Evolutionary conservation across 768 basidiomycete species (phyloP), one percentile per base, ranked within the genome.

Genomic region (Phanerochaete carnosa): DNA sequence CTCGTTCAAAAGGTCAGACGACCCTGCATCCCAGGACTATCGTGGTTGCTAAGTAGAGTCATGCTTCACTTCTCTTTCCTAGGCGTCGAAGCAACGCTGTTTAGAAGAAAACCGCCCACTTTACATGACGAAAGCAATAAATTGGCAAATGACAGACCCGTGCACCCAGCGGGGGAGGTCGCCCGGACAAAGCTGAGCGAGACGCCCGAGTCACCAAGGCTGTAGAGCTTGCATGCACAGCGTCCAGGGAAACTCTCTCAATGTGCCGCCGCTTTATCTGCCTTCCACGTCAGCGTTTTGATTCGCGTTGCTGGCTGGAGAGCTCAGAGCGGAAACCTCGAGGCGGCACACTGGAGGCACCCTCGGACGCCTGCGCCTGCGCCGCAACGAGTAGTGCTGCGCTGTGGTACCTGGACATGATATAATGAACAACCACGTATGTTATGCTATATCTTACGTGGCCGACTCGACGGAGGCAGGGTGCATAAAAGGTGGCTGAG

Each of bases 251-350:
- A 19, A 4, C 39, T 19, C 8, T 43, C 19, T 43, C 39, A 19
- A 19, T 8, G 19, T 4, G 19, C 39, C 39, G 39, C 39, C 39
- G 39, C 39, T 11, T 19, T 43, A 19, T 43, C 8, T 19, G 39
- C 39, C 28, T 52, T 52, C 51, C 51, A 52, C 51, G 51, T 52
- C 51, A 52, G 51, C 51, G 51, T 52, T 43, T 52, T 52, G 51
- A 52, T 52, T 52, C 51, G 30, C 51, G 51, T 52, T 52, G 30
- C 30, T 30, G 30, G 28, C 51, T 33, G 51, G 39, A 19, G 6
- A 43, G 19, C 30, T 30, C n/a, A 32, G 33, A 32, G 51, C 30
- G 8, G n/a, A n/a, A n/a, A n/a, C n/a, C n/a, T n/a, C n/a, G n/a
- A n/a, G n/a, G n/a, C n/a, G n/a, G n/a, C n/a, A n/a, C n/a, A n/a